phyloP scores from a whole-genome alignment of 768 basidiomycete genomes.

The Lanmaoa rubissima region DNA sequence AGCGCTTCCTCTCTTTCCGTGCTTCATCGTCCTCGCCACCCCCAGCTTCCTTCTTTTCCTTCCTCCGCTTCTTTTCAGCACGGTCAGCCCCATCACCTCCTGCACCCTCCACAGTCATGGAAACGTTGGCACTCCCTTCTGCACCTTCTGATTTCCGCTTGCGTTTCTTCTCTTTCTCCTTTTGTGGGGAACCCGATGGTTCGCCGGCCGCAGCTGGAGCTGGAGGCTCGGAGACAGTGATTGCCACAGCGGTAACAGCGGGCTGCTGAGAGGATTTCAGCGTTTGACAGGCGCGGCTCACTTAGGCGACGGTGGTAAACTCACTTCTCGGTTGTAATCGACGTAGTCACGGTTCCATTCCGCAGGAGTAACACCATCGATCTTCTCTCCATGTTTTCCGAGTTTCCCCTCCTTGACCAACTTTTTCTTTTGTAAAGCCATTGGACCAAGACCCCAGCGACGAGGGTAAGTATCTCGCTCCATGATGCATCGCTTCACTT shows the following conservation, averaged over 20 bases:
- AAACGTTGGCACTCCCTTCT: conserved; percentile 41
- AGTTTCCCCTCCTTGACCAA: conserved; percentile 97
- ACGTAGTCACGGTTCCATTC: conserved; percentile 93
- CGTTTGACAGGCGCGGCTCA: neutral
- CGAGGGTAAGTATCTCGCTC: conserved; percentile 98
- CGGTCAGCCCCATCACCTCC: conserved; percentile 47
- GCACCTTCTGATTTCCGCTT: conserved; percentile 71
- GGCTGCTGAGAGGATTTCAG: conserved; percentile 34
- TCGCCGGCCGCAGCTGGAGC: conserved; percentile 33
- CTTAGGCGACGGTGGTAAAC: conserved; percentile 13
- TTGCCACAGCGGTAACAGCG: conserved; percentile 27
- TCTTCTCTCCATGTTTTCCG: conserved; percentile 90
- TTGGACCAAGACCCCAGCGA: conserved; percentile 97
- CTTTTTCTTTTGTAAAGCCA: conserved; percentile 97
- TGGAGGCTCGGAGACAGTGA: conserved; percentile 21
- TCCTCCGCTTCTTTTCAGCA: conserved; percentile 59
- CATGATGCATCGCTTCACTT: conserved; percentile 99
- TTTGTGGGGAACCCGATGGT: conserved; percentile 35
- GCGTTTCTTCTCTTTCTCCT: conserved; percentile 79
- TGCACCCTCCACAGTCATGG: conserved; percentile 36
- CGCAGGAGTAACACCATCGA: conserved; percentile 82
- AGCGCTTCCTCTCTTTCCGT: conserved; percentile 57
- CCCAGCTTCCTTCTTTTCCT: conserved; percentile 52
- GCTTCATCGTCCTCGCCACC: conserved; percentile 55
- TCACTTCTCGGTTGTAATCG: conserved; percentile 79